These are phyloP conservation scores for Neurospora crassa DNA, from an alignment of 2,329 filamentous ascomycete genomes.

Conservation along the genomic window DNA sequence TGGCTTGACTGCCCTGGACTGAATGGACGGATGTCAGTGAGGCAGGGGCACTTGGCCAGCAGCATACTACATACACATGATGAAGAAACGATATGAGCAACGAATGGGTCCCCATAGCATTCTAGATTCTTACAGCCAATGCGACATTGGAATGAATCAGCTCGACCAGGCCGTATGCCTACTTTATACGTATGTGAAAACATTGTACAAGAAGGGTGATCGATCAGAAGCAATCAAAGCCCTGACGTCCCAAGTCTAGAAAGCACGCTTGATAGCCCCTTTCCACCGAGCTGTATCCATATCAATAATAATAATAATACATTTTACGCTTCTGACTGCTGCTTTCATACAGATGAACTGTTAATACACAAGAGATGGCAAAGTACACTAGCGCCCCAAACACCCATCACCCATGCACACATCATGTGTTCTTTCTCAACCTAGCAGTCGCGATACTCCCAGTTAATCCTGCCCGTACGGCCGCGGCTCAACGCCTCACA, in stretches of 20 bases:
- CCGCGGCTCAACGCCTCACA: slow-evolving; percentile 25
- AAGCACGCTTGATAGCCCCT: neutral
- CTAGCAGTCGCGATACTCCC: too few species aligned
- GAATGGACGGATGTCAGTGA: neutral
- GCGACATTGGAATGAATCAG: neutral
- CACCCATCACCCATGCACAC: neutral
- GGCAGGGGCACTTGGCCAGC: neutral
- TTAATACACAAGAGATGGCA: neutral
- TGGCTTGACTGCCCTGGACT: neutral
- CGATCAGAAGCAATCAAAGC: neutral
- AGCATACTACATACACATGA: neutral
- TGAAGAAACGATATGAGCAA: neutral
- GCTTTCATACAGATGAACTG: neutral
- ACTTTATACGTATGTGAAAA: neutral
- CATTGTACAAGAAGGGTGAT: neutral
- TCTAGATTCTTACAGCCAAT: neutral
- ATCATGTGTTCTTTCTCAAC: neutral
- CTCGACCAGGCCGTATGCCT: neutral
- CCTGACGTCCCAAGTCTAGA: neutral
- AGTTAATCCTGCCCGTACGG: too few species aligned
- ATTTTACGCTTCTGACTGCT: neutral
- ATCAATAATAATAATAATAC: neutral
- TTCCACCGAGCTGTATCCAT: neutral
- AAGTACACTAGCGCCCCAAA: neutral
- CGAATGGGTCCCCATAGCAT: neutral